Conservation (phyloP, 441 rosid genomes). For the Isatis lusitanica region DNA sequence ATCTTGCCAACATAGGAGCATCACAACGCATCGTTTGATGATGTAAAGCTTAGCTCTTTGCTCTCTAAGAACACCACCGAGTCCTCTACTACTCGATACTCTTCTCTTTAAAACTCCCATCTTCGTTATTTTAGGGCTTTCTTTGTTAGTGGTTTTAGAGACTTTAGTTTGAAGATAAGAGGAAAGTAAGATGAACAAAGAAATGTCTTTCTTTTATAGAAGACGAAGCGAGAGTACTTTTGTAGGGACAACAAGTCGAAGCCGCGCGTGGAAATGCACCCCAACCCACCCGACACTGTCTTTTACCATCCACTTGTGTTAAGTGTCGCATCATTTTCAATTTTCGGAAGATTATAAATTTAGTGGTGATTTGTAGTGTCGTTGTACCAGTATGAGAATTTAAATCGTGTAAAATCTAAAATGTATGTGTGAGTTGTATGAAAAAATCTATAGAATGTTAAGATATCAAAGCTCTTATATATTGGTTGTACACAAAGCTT, state of each 20-base stretch:
- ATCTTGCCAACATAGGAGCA: conserved; percentile 97
- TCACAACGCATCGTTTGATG: conserved; percentile 88
- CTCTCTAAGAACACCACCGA: conserved; percentile 77
- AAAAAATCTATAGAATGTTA: not conserved
- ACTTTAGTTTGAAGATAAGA: conserved; percentile 16
- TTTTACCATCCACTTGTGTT: conserved; percentile 34
- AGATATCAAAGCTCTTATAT: conserved; percentile 2
- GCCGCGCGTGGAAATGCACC: conserved; percentile 38
- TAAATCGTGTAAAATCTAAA: not conserved
- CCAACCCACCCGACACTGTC: conserved; percentile 37
- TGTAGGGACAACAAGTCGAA: conserved; percentile 35
- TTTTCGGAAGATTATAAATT: conserved; percentile 6
- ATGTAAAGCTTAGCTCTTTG: conserved; percentile 92
- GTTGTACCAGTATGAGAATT: not conserved
- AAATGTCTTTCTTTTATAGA: conserved; percentile 20
- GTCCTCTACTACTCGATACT: conserved; percentile 57
- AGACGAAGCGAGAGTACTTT: conserved; percentile 11
- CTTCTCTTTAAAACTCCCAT: conserved; percentile 80
- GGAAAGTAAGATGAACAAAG: conserved; percentile 14
- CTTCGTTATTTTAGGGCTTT: conserved; percentile 8
- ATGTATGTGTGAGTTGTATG: not conserved
- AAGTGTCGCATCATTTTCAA: conserved; percentile 31
- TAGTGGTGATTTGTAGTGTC: conserved; percentile 4
- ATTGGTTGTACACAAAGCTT: conserved; percentile 8
- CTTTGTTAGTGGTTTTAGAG: not conserved